Evolutionary conservation across 192 early-diverging fungal genomes (phyloP), one percentile per base, ranked within the genome.

Genomic region (Phycomyces blakesleeanus): DNA sequence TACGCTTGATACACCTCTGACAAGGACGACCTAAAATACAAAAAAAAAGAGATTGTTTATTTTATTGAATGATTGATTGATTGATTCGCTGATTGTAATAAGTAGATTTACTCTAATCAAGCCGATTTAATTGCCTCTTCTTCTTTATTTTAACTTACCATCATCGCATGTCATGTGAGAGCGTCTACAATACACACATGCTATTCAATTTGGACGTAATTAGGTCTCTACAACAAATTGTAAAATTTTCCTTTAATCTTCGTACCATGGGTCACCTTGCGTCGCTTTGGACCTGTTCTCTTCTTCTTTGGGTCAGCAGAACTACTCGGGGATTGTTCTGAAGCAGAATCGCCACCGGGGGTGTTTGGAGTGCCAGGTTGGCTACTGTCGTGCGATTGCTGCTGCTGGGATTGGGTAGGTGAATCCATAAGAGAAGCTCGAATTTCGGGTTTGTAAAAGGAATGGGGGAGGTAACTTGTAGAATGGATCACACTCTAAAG

Each of bases 81-180:
- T 34, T 34, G 29, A 34, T 34, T 34, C 29, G 7, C 29, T 5
- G 7, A 5, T 7, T 34, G n/a, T n/a, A n/a, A n/a, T n/a, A n/a
- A n/a, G n/a, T n/a, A n/a, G n/a, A n/a, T 34, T 34, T 34, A 34
- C 29, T 34, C 29, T 34, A 34, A 34, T 34, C 29, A 34, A 34
- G 7, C 7, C 29, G 29, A 18, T 0, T 1, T 55, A 14, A 37
- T 55, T 29, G n/a, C 27, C 39, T 22, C 22, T 27, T 27, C 27
- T 57, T 20, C 18, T 15, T 3, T 41, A 2, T 56, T 38, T 56
- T 37, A 34, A 5, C 67, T 58, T 75, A 87, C 85, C 82, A 73
- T 89, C 85, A 65, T 92, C 93, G 76, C 96, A 98, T 15, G 94
- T 95, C 96, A 98, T 98, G 71, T 98, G 96, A 29, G 89, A 91